Conservation (phyloP, 2,329 filamentous ascomycete genomes). For the Beauveria sp. region DNA sequence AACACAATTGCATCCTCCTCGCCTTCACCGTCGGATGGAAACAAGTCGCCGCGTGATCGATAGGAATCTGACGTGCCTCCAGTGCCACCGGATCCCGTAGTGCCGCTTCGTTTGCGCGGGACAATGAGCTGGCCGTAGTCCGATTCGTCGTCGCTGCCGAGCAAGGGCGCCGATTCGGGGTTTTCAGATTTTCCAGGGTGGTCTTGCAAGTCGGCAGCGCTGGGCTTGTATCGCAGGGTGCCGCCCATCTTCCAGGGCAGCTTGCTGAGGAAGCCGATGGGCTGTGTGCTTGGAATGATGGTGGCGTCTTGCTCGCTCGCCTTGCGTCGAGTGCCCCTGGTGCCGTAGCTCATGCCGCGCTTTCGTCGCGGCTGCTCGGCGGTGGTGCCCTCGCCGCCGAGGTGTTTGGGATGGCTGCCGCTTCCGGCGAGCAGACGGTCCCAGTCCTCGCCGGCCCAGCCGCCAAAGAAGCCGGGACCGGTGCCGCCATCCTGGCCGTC, state of each 20-base stretch:
- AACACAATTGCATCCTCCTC: conserved; percentile 91
- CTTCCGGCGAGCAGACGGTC: conserved; percentile 73
- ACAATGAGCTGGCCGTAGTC: conserved; percentile 23
- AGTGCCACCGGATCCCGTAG: conserved; percentile 71
- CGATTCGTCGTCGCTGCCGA: conserved; percentile 33
- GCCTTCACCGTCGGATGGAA: conserved; percentile 77
- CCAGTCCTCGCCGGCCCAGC: conserved; percentile 78
- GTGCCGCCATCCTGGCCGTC: conserved; percentile 28
- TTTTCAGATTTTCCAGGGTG: conserved; percentile 55
- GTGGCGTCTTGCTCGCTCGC: conserved; percentile 65
- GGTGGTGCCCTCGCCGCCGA: conserved; percentile 26
- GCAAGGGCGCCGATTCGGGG: conserved; percentile 62
- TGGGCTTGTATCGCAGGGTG: conserved; percentile 80
- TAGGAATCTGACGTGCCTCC: conserved; percentile 78
- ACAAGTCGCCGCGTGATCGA: conserved; percentile 81
- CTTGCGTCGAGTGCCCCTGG: conserved; percentile 47
- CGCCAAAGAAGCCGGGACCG: conserved; percentile 52
- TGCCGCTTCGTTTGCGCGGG: conserved; percentile 61
- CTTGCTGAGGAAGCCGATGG: conserved; percentile 75
- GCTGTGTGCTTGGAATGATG: conserved; percentile 80
- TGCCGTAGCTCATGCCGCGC: conserved; percentile 84
- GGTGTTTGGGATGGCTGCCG: conserved; percentile 36
- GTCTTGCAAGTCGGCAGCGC: conserved; percentile 82
- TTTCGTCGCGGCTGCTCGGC: conserved; percentile 63
- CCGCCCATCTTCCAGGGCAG: conserved; percentile 81